These are phyloP conservation scores for Caulochytrium protostelioides DNA, from an alignment of 371 early-diverging fungal genomes.

Conservation along the genomic window DNA sequence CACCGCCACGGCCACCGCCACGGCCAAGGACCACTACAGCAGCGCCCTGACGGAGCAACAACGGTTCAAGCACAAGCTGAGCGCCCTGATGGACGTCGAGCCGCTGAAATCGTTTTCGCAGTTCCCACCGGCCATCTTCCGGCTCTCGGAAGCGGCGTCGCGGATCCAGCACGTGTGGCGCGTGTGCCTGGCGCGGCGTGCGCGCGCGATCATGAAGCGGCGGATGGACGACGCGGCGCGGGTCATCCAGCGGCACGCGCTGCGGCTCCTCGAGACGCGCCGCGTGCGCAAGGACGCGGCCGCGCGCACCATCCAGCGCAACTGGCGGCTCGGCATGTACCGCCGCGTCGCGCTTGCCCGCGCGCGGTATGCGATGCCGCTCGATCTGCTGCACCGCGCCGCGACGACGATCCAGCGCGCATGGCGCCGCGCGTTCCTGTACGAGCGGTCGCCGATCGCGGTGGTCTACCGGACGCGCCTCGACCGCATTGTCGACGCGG, in stretches of 20 bases:
- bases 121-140: slow-evolving; percentile 26
- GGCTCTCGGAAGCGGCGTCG: slow-evolving; percentile 22
- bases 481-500: slow-evolving; percentile 17
- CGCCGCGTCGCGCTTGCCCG: slow-evolving; percentile 13
- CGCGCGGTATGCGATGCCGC: slow-evolving; percentile 21
- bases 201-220: slow-evolving; percentile 12
- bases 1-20: too few species aligned
- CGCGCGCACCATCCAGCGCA: slow-evolving; percentile 19
- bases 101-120: slow-evolving; percentile 20
- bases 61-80: too few species aligned
- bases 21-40: too few species aligned
- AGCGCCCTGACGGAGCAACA: too few species aligned
- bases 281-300: slow-evolving; percentile 19
- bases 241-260: slow-evolving; percentile 22
- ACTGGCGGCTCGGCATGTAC: slow-evolving; percentile 23
- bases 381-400: slow-evolving; percentile 19
- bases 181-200: not conserved
- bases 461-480: slow-evolving; percentile 16
- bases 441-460: slow-evolving; percentile 24
- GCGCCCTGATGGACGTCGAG: too few species aligned
- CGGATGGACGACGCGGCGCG: slow-evolving; percentile 19
- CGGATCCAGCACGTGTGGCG: slow-evolving; percentile 20
- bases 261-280: slow-evolving; percentile 15
- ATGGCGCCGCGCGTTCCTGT: slow-evolving; percentile 24
- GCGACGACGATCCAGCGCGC: slow-evolving; percentile 20